Percentiles rank a stretch among this genome's conserved stretches.
Conservation (phyloP, 768 basidiomycete species). For the Gloeopeniophorella convolvens region DNA sequence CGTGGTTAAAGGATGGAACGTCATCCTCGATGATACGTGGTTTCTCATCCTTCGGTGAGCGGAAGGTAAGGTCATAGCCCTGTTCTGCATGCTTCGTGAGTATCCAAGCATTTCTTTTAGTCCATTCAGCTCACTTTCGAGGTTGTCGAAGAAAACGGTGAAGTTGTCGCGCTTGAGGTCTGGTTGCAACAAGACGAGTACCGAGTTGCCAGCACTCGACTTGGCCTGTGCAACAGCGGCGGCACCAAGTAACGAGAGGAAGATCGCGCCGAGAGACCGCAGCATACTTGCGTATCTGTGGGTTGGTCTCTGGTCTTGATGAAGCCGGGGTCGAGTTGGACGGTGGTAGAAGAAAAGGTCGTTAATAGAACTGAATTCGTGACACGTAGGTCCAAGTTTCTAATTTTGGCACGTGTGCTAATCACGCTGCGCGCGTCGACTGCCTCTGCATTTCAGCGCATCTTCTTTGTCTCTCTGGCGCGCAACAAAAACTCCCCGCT, state of each 20-base stretch:
- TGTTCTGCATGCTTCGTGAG: constrained; percentile 40
- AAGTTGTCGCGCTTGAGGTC: constrained; percentile 59
- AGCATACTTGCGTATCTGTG: constrained; percentile 20
- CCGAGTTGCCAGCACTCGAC: constrained; percentile 77
- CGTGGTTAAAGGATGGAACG: constrained; percentile 72
- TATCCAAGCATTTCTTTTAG: constrained; percentile 3
- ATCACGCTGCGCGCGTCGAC: too few species aligned
- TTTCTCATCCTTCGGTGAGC: constrained; percentile 66
- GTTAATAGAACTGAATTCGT: too few species aligned
- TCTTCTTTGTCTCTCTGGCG: too few species aligned
- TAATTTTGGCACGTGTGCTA: too few species aligned
- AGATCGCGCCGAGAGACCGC: constrained; percentile 25
- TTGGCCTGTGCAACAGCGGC: constrained; percentile 36
- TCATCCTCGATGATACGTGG: constrained; percentile 66
- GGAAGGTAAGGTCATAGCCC: constrained; percentile 85
- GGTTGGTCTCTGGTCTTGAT: neutral
- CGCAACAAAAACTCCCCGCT: too few species aligned
- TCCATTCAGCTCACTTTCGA: constrained; percentile 49
- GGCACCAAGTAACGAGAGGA: constrained; percentile 28
- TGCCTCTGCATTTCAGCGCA: too few species aligned
- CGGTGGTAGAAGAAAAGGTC: neutral
- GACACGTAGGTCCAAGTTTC: constrained; percentile 6
- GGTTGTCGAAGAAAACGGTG: constrained; percentile 73
- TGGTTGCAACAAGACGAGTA: constrained; percentile 81
- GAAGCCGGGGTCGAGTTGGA: neutral